phyloP scores from a whole-genome alignment of 257 asterid species.

The Eustoma russellianum region DNA sequence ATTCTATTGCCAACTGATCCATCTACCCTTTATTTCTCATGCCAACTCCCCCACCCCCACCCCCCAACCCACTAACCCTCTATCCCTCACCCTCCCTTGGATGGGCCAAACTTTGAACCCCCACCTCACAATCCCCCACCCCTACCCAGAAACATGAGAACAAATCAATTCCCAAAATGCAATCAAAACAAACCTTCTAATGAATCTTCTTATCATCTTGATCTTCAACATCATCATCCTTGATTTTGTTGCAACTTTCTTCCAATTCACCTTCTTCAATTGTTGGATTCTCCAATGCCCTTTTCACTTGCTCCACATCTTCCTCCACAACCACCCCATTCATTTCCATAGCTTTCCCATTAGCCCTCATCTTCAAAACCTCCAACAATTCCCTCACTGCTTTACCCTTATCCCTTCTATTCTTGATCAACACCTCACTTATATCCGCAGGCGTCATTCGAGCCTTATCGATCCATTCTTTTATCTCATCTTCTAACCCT shows the following conservation, averaged over 20 bases:
- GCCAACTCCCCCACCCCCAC: not conserved
- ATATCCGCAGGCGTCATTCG: slow-evolving; percentile 93
- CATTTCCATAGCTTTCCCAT: slow-evolving; percentile 4
- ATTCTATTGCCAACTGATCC: slow-evolving; percentile 2
- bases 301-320: slow-evolving; percentile 43
- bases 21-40: not conserved
- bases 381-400: slow-evolving; percentile 55
- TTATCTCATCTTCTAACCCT: slow-evolving; percentile 30
- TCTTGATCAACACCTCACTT: slow-evolving; percentile 74
- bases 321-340: slow-evolving; percentile 15
- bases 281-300: slow-evolving; percentile 55
- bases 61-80: not conserved
- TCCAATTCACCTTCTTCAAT: slow-evolving; percentile 15
- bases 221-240: slow-evolving; percentile 1
- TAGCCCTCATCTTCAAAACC: slow-evolving; percentile 36
- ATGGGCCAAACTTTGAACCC: too few species aligned
- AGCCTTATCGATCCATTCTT: slow-evolving; percentile 39
- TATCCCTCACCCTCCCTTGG: not conserved
- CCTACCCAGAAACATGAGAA: not conserved
- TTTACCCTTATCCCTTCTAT: slow-evolving; percentile 45
- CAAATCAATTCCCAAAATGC: not conserved
- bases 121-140: not conserved
- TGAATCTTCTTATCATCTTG: slow-evolving; percentile 4
- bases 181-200: not conserved
- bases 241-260: slow-evolving; percentile 14